Base-by-base conservation (phyloP, 2,329 filamentous ascomycete genomes). In the Ophiostoma quercus region DNA sequence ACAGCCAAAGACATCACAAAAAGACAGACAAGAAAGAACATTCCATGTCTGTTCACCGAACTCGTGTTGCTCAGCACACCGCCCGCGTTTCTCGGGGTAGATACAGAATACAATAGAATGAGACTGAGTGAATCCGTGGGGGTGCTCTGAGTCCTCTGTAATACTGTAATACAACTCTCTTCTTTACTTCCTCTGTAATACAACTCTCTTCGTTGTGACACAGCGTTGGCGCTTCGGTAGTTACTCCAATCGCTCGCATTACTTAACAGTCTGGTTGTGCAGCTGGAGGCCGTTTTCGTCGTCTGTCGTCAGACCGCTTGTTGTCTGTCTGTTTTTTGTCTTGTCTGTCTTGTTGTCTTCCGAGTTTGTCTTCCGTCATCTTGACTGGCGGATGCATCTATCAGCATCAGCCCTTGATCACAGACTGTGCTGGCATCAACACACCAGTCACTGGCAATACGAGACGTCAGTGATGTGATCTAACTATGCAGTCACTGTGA, bases 211-310 rank as follows among this genome's bases (percentile, higher is more conserved):
- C 32, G 5, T 6, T 37, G 62, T 39, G 32, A 41, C 62, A 65
- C 62, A 12, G 34, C 62, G 22, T 65, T 22, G 62, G 62, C n/a
- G 32, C 62, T 39, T 65, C 62, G 32, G 60, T 11, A 63, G 60
- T 22, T 63, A 39, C 62, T 65, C 34, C 60, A 63, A 39, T 65
- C 34, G 62, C 34, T 22, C 32, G 29, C 60, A n/a, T 63, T n/a
- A 37, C 9, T 32, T 12, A 41, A 7, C 34, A 39, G 37, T 29
- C 25, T 43, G 41, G 3, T 19, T 19, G 19, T n/a, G 43, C 34
- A 25, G 25, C 25, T 32, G 3, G 3, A 29, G 1, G 57, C 57
- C 11, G 25, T 62, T 60, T 62, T 32, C 57, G 57, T n/a, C 57
- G 14, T 29, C 1, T 1, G 25, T 62, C 25, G 57, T 34, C 57